A percentile compares a stretch with the other conserved stretches of the same genome.
phyloP scores from a whole-genome alignment of 192 early-diverging fungal species.

The Linnemannia zychae region DNA sequence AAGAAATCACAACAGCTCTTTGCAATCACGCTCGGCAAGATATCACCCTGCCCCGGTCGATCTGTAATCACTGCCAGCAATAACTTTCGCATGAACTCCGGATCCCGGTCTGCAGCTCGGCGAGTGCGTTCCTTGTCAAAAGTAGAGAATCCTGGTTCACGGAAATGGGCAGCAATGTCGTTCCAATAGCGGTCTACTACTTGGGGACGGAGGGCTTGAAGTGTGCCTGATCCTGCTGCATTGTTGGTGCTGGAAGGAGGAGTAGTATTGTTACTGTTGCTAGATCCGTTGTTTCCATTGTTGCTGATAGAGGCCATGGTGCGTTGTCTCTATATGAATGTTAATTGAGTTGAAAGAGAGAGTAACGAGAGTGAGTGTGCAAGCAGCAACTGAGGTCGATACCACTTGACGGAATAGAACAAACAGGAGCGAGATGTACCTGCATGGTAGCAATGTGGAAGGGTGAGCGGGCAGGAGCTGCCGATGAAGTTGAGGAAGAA shows the following conservation, averaged over 20 bases:
- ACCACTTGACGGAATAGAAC: not conserved
- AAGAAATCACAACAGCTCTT: constrained; percentile 73
- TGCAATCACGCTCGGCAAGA: constrained; percentile 61
- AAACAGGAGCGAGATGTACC: not conserved
- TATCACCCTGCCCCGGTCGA: constrained; percentile 65
- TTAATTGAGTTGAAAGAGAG: not conserved
- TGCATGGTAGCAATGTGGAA: not conserved
- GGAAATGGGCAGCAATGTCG: constrained; percentile 58
- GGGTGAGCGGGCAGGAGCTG: not conserved
- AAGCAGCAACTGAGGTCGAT: not conserved
- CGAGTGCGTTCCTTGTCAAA: constrained; percentile 37
- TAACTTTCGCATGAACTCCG: constrained; percentile 57
- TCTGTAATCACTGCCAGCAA: constrained; percentile 58
- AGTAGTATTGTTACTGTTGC: constrained; percentile 11
- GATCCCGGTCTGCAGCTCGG: constrained; percentile 35
- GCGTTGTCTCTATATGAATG: constrained; percentile 1
- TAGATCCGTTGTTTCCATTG: not conserved
- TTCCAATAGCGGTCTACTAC: constrained; percentile 61
- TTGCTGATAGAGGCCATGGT: not conserved
- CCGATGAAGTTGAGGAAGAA: not conserved
- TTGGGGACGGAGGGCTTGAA: constrained; percentile 28
- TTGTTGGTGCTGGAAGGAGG: not conserved
- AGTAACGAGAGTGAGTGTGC: not conserved
- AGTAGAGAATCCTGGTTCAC: constrained; percentile 56
- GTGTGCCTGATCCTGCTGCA: constrained; percentile 36